These are phyloP conservation scores for Phylloporus arenicola DNA, from an alignment of 768 basidiomycete species.

Conservation along the genomic window DNA sequence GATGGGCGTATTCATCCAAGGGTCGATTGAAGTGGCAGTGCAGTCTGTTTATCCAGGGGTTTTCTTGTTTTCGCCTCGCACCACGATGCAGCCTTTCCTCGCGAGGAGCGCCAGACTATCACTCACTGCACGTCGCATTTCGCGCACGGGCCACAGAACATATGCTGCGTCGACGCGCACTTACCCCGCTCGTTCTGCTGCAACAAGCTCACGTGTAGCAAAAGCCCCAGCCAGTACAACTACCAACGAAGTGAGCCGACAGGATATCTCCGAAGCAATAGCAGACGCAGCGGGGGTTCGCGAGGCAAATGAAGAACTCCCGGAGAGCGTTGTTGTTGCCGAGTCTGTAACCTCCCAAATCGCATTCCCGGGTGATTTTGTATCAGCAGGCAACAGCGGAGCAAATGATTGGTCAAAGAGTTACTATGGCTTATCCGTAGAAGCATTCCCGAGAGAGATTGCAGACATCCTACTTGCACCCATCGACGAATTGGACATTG, in stretches of 20 bases:
- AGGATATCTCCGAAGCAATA: slow-evolving; percentile 18
- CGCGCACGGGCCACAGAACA: background rate
- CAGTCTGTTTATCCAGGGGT: background rate
- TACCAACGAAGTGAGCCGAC: slow-evolving; percentile 16
- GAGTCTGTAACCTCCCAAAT: slow-evolving; percentile 16
- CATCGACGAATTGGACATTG: slow-evolving; percentile 72
- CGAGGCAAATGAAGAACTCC: slow-evolving; percentile 14
- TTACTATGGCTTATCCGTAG: slow-evolving; percentile 72
- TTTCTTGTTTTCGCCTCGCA: background rate
- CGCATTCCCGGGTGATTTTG: slow-evolving; percentile 27
- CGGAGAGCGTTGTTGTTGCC: slow-evolving; percentile 9
- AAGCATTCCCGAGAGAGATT: slow-evolving; percentile 74
- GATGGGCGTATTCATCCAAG: slow-evolving; percentile 19
- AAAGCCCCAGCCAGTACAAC: slow-evolving; percentile 31
- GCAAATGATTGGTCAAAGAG: slow-evolving; percentile 83
- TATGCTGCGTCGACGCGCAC: slow-evolving; percentile 25
- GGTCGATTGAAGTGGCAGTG: slow-evolving; percentile 8
- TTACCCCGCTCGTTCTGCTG: slow-evolving; percentile 20
- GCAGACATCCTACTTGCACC: slow-evolving; percentile 70
- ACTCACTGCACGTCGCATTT: slow-evolving; percentile 6
- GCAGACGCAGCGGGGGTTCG: slow-evolving; percentile 13
- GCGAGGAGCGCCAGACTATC: slow-evolving; percentile 7
- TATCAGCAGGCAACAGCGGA: slow-evolving; percentile 14
- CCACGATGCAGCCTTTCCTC: slow-evolving; percentile 17
- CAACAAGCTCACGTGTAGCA: slow-evolving; percentile 17